Percentiles rank a stretch among this genome's conserved stretches.
These are phyloP conservation scores for Clavispora asparagi DNA, from an alignment of 805 yeast species.

Conservation along the genomic window DNA sequence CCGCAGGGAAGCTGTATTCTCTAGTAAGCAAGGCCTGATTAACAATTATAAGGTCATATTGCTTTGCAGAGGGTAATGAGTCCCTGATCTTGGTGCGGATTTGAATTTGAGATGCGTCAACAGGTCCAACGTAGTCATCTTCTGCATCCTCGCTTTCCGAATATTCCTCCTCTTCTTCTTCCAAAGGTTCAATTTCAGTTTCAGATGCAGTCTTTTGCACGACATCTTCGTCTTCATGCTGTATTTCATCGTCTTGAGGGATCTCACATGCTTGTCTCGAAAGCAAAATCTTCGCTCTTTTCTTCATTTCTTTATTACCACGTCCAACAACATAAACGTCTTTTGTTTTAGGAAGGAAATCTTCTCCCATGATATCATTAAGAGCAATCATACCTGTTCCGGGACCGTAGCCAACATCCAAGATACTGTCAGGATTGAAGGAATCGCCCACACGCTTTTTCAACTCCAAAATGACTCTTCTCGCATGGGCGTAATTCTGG, in stretches of 20 bases:
- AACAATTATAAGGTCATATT: conserved; percentile 79
- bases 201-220: conserved; percentile 10
- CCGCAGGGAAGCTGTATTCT: conserved; percentile 58
- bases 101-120: conserved; percentile 51
- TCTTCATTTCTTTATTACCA: conserved; percentile 56
- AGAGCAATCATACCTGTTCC: conserved; percentile 87
- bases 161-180: conserved; percentile 1
- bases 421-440: conserved; percentile 61
- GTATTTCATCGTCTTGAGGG: conserved; percentile 6
- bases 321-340: conserved; percentile 71
- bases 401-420: conserved; percentile 88
- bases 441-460: conserved; percentile 46
- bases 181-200: conserved; percentile 4
- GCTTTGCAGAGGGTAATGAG: conserved; percentile 44
- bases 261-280: conserved; percentile 59
- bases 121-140: conserved; percentile 35
- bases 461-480: conserved; percentile 64
- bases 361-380: conserved; percentile 72
- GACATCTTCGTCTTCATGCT: conserved; percentile 10
- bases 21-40: conserved; percentile 70
- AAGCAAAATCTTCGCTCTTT: conserved; percentile 71
- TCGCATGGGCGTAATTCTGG: conserved; percentile 71
- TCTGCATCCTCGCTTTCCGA: conserved; percentile 7
- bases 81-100: conserved; percentile 53
- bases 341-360: conserved; percentile 55